Base-by-base conservation (phyloP, 2,329 filamentous ascomycete species). In the Fusarium globosum region DNA sequence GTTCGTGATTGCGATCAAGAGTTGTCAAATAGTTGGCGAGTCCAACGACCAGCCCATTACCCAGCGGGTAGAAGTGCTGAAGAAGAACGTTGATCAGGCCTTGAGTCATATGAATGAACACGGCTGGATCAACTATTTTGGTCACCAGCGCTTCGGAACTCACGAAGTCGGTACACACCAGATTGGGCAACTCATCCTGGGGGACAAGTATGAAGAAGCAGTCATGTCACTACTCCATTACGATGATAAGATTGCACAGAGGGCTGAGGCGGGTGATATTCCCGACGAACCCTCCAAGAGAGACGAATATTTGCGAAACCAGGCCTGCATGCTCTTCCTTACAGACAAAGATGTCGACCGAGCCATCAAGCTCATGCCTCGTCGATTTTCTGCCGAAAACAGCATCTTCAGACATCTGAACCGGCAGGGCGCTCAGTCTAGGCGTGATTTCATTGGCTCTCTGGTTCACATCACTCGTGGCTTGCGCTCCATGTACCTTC, bases 41-140 rank as follows among this genome's bases (percentile, higher is more conserved):
- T 79, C 71, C 6, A 62, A 60, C 10, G 65, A 74, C 21, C 73
- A 76, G 30, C 45, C 79, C 1, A 63, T 80, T 12, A 43, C 72
- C 10, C 79, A 82, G 33, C 79, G 78, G 38, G 74, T 83, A 14
- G 75, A 79, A 21, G 73, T 76, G 39, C 72, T 85, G 49, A 77
- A 74, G 61, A 61, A 73, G 33, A 80, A 88, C 42, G 85, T 91
- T 15, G 86, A 86, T 63, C 81, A 86, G 20, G 87, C 94, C 2
- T 84, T 97, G 57, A 85, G 88, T 46, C 89, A 92, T 71, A 89
- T 98, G 74, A 86, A 88, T 61, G 84, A 90, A 48, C 88, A 92
- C 49, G 96, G 96, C 6, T 99, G 97, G 86, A 91, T 99, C 83
- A 99, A 99, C 83, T 99, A 98, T 84, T 99, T 95, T 79, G 96